Evolutionary conservation across 768 basidiomycete species (phyloP).

Genomic region (Tulasnella calospora): DNA sequence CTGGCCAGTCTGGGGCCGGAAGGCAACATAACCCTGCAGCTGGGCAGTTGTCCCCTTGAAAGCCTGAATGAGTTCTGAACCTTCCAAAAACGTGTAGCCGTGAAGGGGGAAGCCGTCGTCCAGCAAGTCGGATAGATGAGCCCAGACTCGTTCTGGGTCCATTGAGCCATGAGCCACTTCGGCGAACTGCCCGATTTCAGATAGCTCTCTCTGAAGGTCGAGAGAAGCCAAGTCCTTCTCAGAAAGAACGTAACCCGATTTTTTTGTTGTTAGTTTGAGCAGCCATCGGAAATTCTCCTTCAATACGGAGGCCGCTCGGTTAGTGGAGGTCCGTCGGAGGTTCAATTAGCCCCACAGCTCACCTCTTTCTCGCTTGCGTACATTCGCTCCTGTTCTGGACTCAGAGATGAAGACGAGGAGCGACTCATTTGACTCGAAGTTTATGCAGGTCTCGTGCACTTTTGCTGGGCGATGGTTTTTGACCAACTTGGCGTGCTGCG

Average conservation of each 20-base stretch:
- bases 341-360: not conserved
- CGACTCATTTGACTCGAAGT: constrained; percentile 6
- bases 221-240: constrained; percentile 41
- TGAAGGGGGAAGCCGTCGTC: constrained; percentile 50
- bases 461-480: not conserved
- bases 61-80: constrained; percentile 38
- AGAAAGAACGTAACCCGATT: constrained; percentile 44
- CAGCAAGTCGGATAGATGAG: constrained; percentile 36
- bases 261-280: constrained; percentile 46
- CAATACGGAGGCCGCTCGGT: not conserved
- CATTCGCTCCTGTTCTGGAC: constrained; percentile 37
- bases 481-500: not conserved
- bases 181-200: constrained; percentile 53
- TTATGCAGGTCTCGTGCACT: not conserved
- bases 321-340: not conserved
- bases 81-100: constrained; percentile 41
- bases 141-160: constrained; percentile 44
- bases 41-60: constrained; percentile 44
- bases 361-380: constrained; percentile 50
- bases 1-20: constrained; percentile 44
- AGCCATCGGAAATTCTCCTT: constrained; percentile 53
- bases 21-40: constrained; percentile 47
- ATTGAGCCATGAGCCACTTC: constrained; percentile 48
- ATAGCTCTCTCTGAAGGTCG: constrained; percentile 41
- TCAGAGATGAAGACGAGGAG: not conserved